Evolutionary conservation across 805 yeast species (phyloP).

Genomic region (Dipodascus albidus): DNA sequence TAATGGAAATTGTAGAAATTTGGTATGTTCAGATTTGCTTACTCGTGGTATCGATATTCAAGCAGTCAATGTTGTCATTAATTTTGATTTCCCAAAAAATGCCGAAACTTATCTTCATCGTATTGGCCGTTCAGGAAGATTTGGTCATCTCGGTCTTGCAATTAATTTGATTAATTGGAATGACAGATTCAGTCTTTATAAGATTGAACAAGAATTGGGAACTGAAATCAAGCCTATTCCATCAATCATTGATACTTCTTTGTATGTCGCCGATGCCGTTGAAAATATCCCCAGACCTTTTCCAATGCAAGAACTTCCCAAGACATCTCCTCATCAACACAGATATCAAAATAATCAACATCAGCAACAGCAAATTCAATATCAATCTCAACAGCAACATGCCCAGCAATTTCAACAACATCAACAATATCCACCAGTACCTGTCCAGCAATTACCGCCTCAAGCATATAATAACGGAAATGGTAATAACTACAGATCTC

Average conservation of each 20-base stretch:
- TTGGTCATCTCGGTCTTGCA: slow-evolving; percentile 96
- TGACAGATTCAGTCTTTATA: slow-evolving; percentile 85
- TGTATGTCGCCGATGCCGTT: slow-evolving; percentile 61
- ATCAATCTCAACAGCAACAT: slow-evolving; percentile 17
- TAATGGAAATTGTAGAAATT: slow-evolving; percentile 93
- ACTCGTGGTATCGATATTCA: slow-evolving; percentile 99
- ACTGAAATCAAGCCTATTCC: slow-evolving; percentile 97
- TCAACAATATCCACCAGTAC: slow-evolving; percentile 6
- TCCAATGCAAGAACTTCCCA: slow-evolving; percentile 43
- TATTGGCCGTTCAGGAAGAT: slow-evolving; percentile 98
- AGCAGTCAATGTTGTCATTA: slow-evolving; percentile 95
- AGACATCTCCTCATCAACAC: slow-evolving; percentile 10
- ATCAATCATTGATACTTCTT: slow-evolving; percentile 73
- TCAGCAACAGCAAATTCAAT: slow-evolving; percentile 12
- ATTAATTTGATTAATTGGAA: slow-evolving; percentile 94
- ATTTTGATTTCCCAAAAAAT: slow-evolving; percentile 95
- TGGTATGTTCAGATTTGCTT: slow-evolving; percentile 91
- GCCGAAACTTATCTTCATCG: slow-evolving; percentile 97
- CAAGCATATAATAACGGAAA: slow-evolving; percentile 3
- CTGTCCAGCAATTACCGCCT: slow-evolving; percentile 2
- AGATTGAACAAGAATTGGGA: slow-evolving; percentile 94
- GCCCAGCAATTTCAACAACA: slow-evolving; percentile 10
- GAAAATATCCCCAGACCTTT: slow-evolving; percentile 80
- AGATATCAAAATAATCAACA: slow-evolving; percentile 16
- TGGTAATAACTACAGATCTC: slow-evolving; percentile 9